Conservation (phyloP, 805 yeast genomes). For the Cyberlindnera galapagoensis region DNA sequence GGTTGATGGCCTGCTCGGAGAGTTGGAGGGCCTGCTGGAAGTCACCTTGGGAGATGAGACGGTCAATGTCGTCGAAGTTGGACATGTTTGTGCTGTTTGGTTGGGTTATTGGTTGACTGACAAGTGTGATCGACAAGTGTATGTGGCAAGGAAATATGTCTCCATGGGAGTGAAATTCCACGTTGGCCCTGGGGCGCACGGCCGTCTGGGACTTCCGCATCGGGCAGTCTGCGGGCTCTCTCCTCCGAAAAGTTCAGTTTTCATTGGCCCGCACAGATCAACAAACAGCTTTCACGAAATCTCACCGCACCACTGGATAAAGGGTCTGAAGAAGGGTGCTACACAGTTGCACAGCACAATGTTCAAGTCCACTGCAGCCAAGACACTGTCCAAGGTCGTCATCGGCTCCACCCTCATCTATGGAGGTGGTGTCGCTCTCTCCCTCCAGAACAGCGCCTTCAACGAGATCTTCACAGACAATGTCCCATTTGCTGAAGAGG, state of each 20-base stretch:
- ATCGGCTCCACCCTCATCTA: constrained; percentile 35
- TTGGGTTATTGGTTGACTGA: too few species aligned
- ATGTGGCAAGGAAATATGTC: too few species aligned
- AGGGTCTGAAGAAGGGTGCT: not conserved
- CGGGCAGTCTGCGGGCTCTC: constrained; percentile 4
- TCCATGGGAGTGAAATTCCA: too few species aligned
- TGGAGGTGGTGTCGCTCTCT: constrained; percentile 53
- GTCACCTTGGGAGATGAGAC: constrained; percentile 8
- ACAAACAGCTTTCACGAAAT: not conserved
- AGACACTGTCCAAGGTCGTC: constrained; percentile 25
- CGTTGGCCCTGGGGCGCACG: too few species aligned
- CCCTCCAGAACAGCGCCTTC: constrained; percentile 50
- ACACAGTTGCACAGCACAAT: constrained; percentile 4
- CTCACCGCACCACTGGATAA: too few species aligned
- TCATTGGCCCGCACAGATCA: constrained; percentile 10
- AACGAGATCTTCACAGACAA: constrained; percentile 57
- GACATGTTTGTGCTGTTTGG: constrained; percentile 5
- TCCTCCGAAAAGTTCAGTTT: constrained; percentile 3
- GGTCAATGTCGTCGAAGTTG: constrained; percentile 10
- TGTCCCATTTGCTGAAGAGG: constrained; percentile 56
- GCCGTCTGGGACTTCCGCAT: constrained; percentile 1
- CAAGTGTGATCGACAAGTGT: too few species aligned
- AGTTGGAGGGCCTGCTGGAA: constrained; percentile 8
- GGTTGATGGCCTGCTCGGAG: constrained; percentile 10
- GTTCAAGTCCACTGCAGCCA: constrained; percentile 27